phyloP scores from a whole-genome alignment of 2,329 filamentous ascomycete species.

The Colletotrichum eremochloae region DNA sequence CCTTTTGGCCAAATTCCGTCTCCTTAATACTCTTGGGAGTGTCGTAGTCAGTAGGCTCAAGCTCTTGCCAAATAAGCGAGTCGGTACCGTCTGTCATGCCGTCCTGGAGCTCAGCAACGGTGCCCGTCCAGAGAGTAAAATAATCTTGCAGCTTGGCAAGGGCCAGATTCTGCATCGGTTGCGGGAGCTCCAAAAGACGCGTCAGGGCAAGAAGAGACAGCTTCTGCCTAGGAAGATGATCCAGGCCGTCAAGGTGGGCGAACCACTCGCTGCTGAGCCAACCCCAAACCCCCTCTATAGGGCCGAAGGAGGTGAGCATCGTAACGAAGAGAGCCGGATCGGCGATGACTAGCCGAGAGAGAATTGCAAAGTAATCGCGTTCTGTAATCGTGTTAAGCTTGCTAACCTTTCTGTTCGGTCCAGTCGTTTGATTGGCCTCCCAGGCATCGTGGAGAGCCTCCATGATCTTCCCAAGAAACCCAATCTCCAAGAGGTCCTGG shows the following conservation, averaged over 20 bases:
- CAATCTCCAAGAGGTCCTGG: slow-evolving; percentile 73
- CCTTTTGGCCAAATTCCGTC: slow-evolving; percentile 66
- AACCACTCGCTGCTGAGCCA: slow-evolving; percentile 78
- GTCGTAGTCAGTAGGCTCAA: slow-evolving; percentile 65
- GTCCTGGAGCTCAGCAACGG: slow-evolving; percentile 75
- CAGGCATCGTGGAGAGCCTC: slow-evolving; percentile 76
- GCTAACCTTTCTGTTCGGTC: slow-evolving; percentile 78
- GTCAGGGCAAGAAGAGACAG: slow-evolving; percentile 81
- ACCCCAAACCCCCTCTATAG: slow-evolving; percentile 66
- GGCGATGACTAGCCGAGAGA: slow-evolving; percentile 82
- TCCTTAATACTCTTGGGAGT: slow-evolving; percentile 68
- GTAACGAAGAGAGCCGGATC: slow-evolving; percentile 77
- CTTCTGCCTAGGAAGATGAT: slow-evolving; percentile 75
- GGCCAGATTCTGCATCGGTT: slow-evolving; percentile 69
- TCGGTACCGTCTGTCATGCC: slow-evolving; percentile 66
- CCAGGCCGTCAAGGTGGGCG: slow-evolving; percentile 75
- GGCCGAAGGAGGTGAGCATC: slow-evolving; percentile 63
- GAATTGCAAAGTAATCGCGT: slow-evolving; percentile 86
- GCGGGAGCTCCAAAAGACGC: slow-evolving; percentile 74
- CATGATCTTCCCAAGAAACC: slow-evolving; percentile 74
- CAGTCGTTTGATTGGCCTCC: slow-evolving; percentile 84
- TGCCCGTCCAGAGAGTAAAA: slow-evolving; percentile 80
- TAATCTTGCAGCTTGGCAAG: slow-evolving; percentile 77
- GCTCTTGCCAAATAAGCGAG: slow-evolving; percentile 62
- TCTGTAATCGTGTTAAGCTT: slow-evolving; percentile 82